Evolutionary conservation across 1,284 basidiomycete genomes (phyloP).

Genomic region (Wolfiporia cocos): DNA sequence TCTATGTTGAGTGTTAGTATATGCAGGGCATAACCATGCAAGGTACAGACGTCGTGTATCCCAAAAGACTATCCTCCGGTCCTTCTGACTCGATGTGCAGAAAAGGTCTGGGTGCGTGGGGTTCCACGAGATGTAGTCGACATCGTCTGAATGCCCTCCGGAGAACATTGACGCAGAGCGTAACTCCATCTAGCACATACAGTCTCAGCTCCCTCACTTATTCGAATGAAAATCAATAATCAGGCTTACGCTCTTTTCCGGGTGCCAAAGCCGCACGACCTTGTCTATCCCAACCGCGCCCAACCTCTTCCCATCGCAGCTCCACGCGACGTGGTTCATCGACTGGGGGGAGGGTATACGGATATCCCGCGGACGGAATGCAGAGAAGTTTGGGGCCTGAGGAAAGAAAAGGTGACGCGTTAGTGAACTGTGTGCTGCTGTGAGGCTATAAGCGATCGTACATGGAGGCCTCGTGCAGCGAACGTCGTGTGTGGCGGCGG

Average conservation of each 20-base stretch:
- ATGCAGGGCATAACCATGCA: no score
- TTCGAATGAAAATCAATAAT: no score
- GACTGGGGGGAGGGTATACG: constrained; percentile 56
- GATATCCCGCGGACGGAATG: constrained; percentile 70
- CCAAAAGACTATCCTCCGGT: constrained; percentile 71
- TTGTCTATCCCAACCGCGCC: constrained; percentile 77
- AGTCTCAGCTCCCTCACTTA: no score
- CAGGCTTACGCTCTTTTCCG: constrained; percentile 68
- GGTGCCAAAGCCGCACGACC: constrained; percentile 64
- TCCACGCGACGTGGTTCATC: constrained; percentile 76
- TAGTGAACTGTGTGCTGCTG: constrained; percentile 10
- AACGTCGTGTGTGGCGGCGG: constrained; percentile 69
- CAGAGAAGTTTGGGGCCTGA: constrained; percentile 70
- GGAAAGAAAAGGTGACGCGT: constrained; percentile 14
- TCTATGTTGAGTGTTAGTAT: constrained; percentile 33
- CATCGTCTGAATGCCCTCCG: constrained; percentile 67
- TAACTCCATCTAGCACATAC: constrained; percentile 50
- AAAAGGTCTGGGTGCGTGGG: constrained; percentile 76
- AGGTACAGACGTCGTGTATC: constrained; percentile 68
- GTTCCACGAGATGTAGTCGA: constrained; percentile 75
- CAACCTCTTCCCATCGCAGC: constrained; percentile 71
- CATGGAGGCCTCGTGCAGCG: constrained; percentile 61
- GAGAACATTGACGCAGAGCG: constrained; percentile 56
- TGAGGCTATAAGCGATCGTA: constrained; percentile 33
- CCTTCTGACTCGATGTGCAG: constrained; percentile 70